These are phyloP conservation scores for Petunia secreta DNA, from an alignment of 257 asterid species.

Conservation along the genomic window DNA sequence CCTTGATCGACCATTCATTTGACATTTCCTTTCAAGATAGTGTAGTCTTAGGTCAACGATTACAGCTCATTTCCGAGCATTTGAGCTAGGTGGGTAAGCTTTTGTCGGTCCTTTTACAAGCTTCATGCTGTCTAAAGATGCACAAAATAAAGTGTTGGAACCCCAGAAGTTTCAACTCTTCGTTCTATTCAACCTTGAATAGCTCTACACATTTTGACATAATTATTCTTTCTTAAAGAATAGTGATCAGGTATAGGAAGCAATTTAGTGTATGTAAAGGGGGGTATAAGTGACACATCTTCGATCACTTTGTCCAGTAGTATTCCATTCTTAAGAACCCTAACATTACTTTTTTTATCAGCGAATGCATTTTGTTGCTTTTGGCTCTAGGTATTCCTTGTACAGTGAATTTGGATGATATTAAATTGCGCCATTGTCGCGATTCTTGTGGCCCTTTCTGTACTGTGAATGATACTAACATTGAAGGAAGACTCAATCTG, in stretches of 20 bases:
- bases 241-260: background rate
- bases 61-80: slow-evolving; percentile 1
- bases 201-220: background rate
- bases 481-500: slow-evolving; percentile 16
- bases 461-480: background rate
- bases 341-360: background rate
- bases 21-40: background rate
- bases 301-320: background rate
- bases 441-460: background rate
- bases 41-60: slow-evolving; percentile 1
- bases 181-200: background rate
- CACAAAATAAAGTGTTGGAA: background rate
- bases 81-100: background rate
- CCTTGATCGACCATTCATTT: background rate
- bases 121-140: background rate
- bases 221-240: background rate
- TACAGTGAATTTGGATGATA: background rate
- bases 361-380: background rate
- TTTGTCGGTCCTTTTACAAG: background rate
- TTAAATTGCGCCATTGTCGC: background rate
- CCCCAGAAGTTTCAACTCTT: background rate
- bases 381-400: background rate
- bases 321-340: background rate
- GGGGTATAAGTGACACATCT: background rate
- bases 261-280: background rate